Conservation (phyloP, 164 flowering plant genomes). For the Vitis riparia region DNA sequence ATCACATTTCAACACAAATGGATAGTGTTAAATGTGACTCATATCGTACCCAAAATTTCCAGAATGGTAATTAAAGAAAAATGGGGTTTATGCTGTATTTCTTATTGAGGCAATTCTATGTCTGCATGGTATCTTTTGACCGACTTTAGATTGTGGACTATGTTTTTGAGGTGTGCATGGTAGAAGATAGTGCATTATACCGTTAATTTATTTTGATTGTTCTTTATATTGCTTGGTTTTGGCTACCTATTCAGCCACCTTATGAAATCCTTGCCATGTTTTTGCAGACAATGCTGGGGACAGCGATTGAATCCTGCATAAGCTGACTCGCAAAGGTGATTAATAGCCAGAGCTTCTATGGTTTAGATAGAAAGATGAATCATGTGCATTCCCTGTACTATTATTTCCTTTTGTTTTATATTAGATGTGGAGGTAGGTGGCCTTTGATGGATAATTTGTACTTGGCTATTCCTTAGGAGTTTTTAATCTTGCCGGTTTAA, state of each 20-base stretch:
- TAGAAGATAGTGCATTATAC: no score
- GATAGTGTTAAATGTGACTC: no score
- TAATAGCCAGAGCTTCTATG: not conserved
- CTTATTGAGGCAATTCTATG: no score
- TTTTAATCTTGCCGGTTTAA: not conserved
- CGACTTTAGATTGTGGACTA: no score
- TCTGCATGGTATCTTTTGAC: no score
- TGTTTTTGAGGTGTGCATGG: no score
- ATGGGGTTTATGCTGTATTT: no score
- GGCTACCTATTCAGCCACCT: not conserved
- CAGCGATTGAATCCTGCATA: constrained; percentile 31
- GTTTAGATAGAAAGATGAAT: not conserved
- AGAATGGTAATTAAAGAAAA: no score
- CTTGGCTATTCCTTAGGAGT: not conserved
- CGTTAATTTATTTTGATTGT: not conserved
- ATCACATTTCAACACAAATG: no score
- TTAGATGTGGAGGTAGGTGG: constrained; percentile 4
- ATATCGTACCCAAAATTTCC: no score
- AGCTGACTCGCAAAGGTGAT: not conserved
- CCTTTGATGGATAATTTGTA: not conserved
- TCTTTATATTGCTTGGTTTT: not conserved
- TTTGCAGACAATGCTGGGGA: constrained; percentile 41
- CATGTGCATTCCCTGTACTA: not conserved
- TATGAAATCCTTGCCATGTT: not conserved
- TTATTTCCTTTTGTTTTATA: not conserved